Evolutionary conservation across 345 rosid species (phyloP).

Genomic region (Isatis tinctoria): DNA sequence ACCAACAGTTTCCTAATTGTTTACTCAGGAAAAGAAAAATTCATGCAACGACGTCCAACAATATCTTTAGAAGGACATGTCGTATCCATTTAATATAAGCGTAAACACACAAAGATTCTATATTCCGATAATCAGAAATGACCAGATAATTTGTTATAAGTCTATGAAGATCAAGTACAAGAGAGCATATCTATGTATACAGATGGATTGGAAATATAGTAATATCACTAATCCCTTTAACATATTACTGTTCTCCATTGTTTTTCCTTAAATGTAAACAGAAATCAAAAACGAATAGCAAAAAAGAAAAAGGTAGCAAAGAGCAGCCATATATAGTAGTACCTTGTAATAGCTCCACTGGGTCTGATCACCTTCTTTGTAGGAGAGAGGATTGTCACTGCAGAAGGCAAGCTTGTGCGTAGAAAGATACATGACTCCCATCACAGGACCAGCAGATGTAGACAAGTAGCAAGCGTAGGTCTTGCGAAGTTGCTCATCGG

Average conservation of each 20-base stretch:
- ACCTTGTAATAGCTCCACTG: slow-evolving; percentile 93
- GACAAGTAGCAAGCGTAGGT: slow-evolving; percentile 87
- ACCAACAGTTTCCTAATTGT: background rate
- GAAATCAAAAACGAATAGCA: background rate
- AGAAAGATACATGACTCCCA: slow-evolving; percentile 83
- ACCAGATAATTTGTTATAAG: background rate
- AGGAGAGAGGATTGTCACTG: slow-evolving; percentile 82
- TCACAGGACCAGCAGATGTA: slow-evolving; percentile 96
- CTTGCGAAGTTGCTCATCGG: slow-evolving; percentile 76
- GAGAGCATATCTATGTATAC: background rate
- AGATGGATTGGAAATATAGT: background rate
- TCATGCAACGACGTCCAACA: background rate
- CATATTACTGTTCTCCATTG: background rate
- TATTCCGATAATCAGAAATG: background rate
- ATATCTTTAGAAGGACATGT: background rate
- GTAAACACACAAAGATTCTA: background rate
- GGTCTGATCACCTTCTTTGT: slow-evolving; percentile 65
- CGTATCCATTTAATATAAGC: background rate
- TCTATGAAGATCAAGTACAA: background rate
- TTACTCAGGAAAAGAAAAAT: background rate
- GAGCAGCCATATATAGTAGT: background rate
- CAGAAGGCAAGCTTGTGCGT: slow-evolving; percentile 76
- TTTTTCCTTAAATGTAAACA: background rate
- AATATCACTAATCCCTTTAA: background rate
- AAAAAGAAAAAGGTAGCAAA: background rate